A percentile compares a stretch with the other conserved stretches of the same genome.
These are phyloP conservation scores for Fusarium liriodendri DNA, from an alignment of 2,329 filamentous ascomycete genomes.

Conservation along the genomic window DNA sequence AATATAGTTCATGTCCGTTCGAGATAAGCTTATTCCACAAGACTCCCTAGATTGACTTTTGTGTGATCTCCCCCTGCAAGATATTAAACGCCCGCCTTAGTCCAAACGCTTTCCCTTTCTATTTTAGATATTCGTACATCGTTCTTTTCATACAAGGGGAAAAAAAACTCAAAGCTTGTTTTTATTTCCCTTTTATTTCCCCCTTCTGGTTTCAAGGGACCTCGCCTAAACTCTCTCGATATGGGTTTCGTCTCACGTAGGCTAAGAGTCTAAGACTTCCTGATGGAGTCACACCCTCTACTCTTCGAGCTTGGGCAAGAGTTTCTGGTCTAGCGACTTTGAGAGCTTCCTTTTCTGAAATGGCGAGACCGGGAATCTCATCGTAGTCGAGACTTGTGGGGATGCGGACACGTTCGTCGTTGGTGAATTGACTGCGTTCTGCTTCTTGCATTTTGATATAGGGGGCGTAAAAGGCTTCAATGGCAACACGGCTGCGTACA, in stretches of 20 bases:
- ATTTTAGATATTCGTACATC: neutral
- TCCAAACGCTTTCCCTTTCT: neutral
- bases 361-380: conserved; percentile 77
- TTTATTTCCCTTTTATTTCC: neutral
- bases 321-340: conserved; percentile 80
- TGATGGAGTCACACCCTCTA: conserved; percentile 81
- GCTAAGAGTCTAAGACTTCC: conserved; percentile 71
- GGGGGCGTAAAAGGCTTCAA: conserved; percentile 88
- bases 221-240: conserved; percentile 1
- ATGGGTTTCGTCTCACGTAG: conserved; percentile 61
- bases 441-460: conserved; percentile 81
- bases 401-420: conserved; percentile 80
- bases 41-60: neutral
- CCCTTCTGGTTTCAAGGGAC: neutral
- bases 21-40: neutral
- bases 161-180: neutral
- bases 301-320: conserved; percentile 85
- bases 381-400: conserved; percentile 83
- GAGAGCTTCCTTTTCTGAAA: conserved; percentile 81
- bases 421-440: conserved; percentile 73
- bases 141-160: neutral
- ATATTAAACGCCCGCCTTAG: neutral
- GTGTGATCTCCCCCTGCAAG: neutral
- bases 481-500: conserved; percentile 76
- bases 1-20: neutral